phyloP scores from a whole-genome alignment of 1,284 basidiomycete genomes.

The Retiboletus flavoniger region DNA sequence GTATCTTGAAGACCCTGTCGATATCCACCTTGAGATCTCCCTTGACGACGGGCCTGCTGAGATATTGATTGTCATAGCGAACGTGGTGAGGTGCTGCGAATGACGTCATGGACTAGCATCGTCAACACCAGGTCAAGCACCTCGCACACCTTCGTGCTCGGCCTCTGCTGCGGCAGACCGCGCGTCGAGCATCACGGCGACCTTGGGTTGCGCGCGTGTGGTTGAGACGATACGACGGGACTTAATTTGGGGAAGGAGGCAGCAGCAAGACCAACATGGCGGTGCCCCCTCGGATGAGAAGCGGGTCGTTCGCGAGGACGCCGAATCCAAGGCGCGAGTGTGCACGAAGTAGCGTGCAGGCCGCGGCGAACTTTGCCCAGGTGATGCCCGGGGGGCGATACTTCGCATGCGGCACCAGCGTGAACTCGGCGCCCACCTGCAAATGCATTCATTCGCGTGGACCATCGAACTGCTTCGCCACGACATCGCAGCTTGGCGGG shows the following conservation, averaged over 20 bases:
- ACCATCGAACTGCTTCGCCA: slow-evolving; percentile 27
- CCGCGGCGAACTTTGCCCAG: slow-evolving; percentile 28
- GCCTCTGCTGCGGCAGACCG: slow-evolving; percentile 19
- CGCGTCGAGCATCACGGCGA: slow-evolving; percentile 12
- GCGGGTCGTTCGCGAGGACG: slow-evolving; percentile 19
- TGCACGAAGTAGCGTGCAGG: slow-evolving; percentile 12
- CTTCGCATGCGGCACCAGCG: slow-evolving; percentile 29
- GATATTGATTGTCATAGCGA: slow-evolving; percentile 19
- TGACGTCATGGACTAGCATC: neutral
- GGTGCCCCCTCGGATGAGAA: slow-evolving; percentile 26
- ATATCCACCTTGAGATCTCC: slow-evolving; percentile 19
- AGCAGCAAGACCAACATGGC: slow-evolving; percentile 24
- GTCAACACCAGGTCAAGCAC: slow-evolving; percentile 15
- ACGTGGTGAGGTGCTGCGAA: slow-evolving; percentile 23
- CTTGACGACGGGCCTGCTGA: slow-evolving; percentile 15
- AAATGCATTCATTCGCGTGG: neutral
- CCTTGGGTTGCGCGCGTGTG: slow-evolving; percentile 21
- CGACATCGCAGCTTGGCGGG: slow-evolving; percentile 10
- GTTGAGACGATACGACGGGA: slow-evolving; percentile 20
- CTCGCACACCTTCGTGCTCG: slow-evolving; percentile 11
- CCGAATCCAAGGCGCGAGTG: neutral
- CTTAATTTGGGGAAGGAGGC: slow-evolving; percentile 23
- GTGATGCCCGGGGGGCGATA: slow-evolving; percentile 23
- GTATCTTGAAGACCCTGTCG: slow-evolving; percentile 28
- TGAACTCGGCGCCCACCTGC: slow-evolving; percentile 31